Conservation (phyloP, 2,329 filamentous ascomycete species). For the Paraconiothyrium brasiliense region DNA sequence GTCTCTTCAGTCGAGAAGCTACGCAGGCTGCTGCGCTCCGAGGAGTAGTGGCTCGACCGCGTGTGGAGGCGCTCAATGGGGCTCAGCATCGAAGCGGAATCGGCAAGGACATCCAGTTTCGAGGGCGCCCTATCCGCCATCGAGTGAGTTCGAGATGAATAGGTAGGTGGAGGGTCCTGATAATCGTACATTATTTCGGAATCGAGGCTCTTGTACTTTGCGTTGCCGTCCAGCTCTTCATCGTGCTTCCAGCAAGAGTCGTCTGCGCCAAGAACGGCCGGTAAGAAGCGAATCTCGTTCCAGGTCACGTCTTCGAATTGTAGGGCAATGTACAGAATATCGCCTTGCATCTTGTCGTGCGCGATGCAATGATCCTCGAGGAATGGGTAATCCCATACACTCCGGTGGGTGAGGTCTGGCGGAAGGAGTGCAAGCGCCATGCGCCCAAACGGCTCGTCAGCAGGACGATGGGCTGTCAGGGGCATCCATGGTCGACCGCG, state of each 20-base stretch:
- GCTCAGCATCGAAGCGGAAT: slow-evolving; percentile 48
- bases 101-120: slow-evolving; percentile 49
- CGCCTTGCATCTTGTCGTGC: slow-evolving; percentile 54
- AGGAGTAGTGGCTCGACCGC: slow-evolving; percentile 36
- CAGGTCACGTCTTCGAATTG: slow-evolving; percentile 52
- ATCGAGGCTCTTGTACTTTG: slow-evolving; percentile 49
- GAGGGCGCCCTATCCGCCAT: slow-evolving; percentile 49
- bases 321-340: slow-evolving; percentile 52
- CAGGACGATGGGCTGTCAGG: slow-evolving; percentile 49
- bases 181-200: slow-evolving; percentile 55
- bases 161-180: slow-evolving; percentile 53
- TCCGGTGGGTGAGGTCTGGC: slow-evolving; percentile 42
- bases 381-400: slow-evolving; percentile 52
- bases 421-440: slow-evolving; percentile 50
- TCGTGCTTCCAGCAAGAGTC: slow-evolving; percentile 52
- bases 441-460: slow-evolving; percentile 50
- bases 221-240: slow-evolving; percentile 50
- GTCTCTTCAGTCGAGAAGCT: slow-evolving; percentile 48
- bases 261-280: slow-evolving; percentile 41
- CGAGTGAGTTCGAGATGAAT: slow-evolving; percentile 53
- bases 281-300: slow-evolving; percentile 51
- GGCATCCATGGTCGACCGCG: slow-evolving; percentile 53
- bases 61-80: slow-evolving; percentile 44
- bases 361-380: slow-evolving; percentile 53
- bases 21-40: slow-evolving; percentile 48